These are phyloP conservation scores for Solanum medicagineum DNA, from an alignment of 257 asterid species.

Conservation along the genomic window DNA sequence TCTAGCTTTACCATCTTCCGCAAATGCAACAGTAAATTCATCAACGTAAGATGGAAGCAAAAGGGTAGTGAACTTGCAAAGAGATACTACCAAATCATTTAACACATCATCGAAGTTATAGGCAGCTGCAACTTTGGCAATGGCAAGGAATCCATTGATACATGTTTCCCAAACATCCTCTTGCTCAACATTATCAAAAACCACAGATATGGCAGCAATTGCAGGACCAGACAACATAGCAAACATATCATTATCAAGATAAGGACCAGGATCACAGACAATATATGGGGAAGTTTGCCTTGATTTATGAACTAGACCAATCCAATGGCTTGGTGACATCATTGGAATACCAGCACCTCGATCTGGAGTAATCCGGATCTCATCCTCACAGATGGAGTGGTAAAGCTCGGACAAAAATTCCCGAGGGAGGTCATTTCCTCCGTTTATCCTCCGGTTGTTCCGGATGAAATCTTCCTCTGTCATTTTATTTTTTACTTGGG, in stretches of 20 bases:
- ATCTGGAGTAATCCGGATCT: conserved; percentile 74
- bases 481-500: conserved; percentile 96
- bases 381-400: conserved; percentile 74
- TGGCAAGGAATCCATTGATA: conserved; percentile 64
- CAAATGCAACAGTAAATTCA: conserved; percentile 53
- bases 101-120: conserved; percentile 49
- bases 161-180: conserved; percentile 56
- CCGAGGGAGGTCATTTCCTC: conserved; percentile 87
- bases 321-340: conserved; percentile 72
- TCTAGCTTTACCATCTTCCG: conserved; percentile 67
- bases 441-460: conserved; percentile 74
- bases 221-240: conserved; percentile 74
- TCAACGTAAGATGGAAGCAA: conserved; percentile 46
- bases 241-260: conserved; percentile 77
- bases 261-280: conserved; percentile 41
- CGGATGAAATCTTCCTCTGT: conserved; percentile 87
- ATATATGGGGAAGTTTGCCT: conserved; percentile 60
- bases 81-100: conserved; percentile 83
- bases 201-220: conserved; percentile 84
- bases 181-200: conserved; percentile 76
- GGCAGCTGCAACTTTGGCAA: conserved; percentile 64
- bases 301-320: conserved; percentile 64
- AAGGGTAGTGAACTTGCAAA: conserved; percentile 73
- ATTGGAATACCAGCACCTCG: conserved; percentile 37
- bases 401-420: conserved; percentile 69